phyloP scores from a whole-genome alignment of 2,329 filamentous ascomycete species.

The Talaromyces sp. region DNA sequence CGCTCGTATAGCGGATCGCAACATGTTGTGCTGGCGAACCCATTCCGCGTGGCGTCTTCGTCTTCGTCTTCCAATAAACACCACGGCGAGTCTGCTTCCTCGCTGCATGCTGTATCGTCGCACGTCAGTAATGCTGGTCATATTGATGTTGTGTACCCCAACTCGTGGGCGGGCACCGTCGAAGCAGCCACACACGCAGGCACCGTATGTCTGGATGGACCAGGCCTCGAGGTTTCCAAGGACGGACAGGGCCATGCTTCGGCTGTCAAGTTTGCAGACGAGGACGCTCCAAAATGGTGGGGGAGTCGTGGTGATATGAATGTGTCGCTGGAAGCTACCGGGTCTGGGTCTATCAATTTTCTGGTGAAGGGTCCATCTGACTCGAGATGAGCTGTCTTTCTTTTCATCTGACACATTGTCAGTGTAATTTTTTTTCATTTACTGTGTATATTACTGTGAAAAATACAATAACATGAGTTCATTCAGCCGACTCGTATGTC shows the following conservation, averaged over 20 bases:
- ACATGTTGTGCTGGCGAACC: constrained; percentile 15
- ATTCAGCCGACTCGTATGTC: no score
- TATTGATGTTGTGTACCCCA: constrained; percentile 22
- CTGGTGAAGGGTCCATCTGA: not conserved
- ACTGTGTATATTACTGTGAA: not conserved
- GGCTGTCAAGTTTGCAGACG: constrained; percentile 11
- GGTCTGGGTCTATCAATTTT: constrained; percentile 9
- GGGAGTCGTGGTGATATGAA: constrained; percentile 16
- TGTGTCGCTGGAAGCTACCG: constrained; percentile 12
- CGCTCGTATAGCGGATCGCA: constrained; percentile 13
- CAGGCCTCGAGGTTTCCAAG: constrained; percentile 16
- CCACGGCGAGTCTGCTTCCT: not conserved
- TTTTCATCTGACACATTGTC: no score
- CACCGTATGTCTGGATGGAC: constrained; percentile 15
- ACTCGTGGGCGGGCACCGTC: constrained; percentile 25
- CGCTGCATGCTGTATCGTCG: constrained; percentile 5
- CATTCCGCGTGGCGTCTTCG: constrained; percentile 9
- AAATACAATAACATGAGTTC: not conserved
- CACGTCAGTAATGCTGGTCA: constrained; percentile 18
- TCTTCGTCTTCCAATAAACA: not conserved
- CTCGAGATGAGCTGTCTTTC: not conserved
- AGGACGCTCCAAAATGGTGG: constrained; percentile 15
- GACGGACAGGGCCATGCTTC: constrained; percentile 8
- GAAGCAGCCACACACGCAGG: constrained; percentile 15
- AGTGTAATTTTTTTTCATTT: no score